Base-by-base conservation (phyloP, 164 flowering plant genomes). In the Vitis cinerea region DNA sequence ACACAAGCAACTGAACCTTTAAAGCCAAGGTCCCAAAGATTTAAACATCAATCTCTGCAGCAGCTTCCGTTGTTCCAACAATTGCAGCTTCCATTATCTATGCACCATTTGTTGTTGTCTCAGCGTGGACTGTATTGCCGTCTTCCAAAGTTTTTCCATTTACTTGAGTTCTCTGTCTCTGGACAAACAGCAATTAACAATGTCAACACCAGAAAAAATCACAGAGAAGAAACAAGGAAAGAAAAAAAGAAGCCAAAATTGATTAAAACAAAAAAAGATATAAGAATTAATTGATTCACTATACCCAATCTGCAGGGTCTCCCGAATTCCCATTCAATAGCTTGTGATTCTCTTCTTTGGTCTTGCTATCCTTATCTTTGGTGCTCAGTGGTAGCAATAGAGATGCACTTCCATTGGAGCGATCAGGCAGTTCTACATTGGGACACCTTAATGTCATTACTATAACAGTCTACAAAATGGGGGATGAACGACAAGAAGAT, bases 271-370 rank as follows among this genome's bases (percentile, higher is more conserved):
- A 12, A 23, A 9, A 52, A 52, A 1, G 5, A 52, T 56, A 48
- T 49, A 55, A 15, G 0, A 57, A n/a, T 13, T 2, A 56, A 47
- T 50, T 14, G 8, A 55, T 17, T 44, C 8, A 53, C 47, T 57
- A 67, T 88, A 92, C 96, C 94, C 97, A 76, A 72, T 91, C 99
- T 1, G 82, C 68, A 16, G 85, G 72, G 65, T 95, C 99, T 59
- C 67, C 92, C 49, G 89, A 68, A 65, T 90, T 91, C 69, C 99
- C 99, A 74, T 93, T 95, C 80, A 91, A 63, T 69, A 90, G 89
- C 73, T 87, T 91, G 84, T 80, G 88, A 68, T 76, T 83, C 77
- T 90, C 99, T 79, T 92, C 98, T 75, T 81, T 89, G n/a, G 70
- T 80, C 78, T 74, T 76, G 69, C 81, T 68, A 59, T 93, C 97